Base-by-base conservation (phyloP, 495 filamentous ascomycete genomes). In the Clavariopsis aquatica region DNA sequence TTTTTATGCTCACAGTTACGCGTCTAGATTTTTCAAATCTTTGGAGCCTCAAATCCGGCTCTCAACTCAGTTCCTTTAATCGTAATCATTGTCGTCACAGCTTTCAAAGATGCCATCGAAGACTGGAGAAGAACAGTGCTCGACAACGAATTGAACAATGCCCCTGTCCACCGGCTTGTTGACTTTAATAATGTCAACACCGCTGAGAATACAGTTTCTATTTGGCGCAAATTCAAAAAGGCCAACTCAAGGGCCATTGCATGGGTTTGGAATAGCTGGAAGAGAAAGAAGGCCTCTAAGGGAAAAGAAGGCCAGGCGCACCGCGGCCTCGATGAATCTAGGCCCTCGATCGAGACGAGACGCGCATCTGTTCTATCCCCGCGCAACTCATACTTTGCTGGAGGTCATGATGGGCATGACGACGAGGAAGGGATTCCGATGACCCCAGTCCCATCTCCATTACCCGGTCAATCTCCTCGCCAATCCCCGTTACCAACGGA, bases 91-190 rank as follows among this genome's bases (percentile, higher is more conserved):
- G 78, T 86, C 65, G 82, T 98, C 51, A 99, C 95, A 9, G 86
- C 90, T 4, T 79, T 96, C 69, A 99, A 98, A 77, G 95, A 99
- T 73, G 94, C 88, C n/a, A 90, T 98, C 65, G 95, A 99, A 77
- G 95, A 99, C 80, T 97, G 91, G 81, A 85, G 95, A 61, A 84
- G 95, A 75, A 97, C 92, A 1, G 82, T 92, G 23, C 86, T 96
- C 20, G 95, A 99, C 72, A 96, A 87, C 62, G 90, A 96, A 71
- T 82, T 99, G 55, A 99, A 99, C 78, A 97, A 99, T 69, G 93
- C 95, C 15, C 89, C 93, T 0, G 90, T 97, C 15, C 93, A 99
- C 76, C 84, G 93, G 28, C 78, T 99, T 28, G 76, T 91, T 0
- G 89, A 92, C 59, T 96, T 88, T 86, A 82, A 88, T 69, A 99